Base-by-base conservation (phyloP, 352 stramenopile species). In the Globisporangium viniferum region DNA sequence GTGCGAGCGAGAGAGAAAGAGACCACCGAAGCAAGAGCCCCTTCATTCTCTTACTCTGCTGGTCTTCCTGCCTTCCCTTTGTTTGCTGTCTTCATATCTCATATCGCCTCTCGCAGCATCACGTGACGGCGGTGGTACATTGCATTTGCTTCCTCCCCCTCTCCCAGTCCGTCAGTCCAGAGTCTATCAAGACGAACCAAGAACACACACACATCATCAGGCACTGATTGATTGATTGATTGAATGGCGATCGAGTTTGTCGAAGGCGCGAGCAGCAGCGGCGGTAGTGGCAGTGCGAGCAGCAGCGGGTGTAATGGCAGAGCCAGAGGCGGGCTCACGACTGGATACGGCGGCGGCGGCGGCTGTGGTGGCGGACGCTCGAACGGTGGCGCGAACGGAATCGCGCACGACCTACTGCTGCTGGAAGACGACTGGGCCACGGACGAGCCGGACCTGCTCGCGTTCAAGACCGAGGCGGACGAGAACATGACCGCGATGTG, bases 401-500 rank as follows among this genome's bases (percentile, higher is more conserved):
- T 48, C 20, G 62, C 39, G 36, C 39, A 27, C 36, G 35, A 53
- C 12, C 35, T 55, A 71, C 68, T 8, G 65, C 51, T 12, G 54
- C 57, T 64, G 66, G 71, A 35, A 58, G 74, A 79, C 46, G 72
- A 77, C 62, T 59, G 72, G 24, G 58, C 63, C 0, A 68, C 70
- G 7, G 67, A 64, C 24, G 70, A 79, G 12, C 29, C 62, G 29
- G 66, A 67, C 22, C 48, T 68, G 18, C 22, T 64, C 46, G 39
- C 41, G 31, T 49, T 64, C 67, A 55, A 48, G 12, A 36, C 36
- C 27, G 72, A 75, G 35, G 66, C 57, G 14, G 73, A 77, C 62
- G 75, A 81, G 48, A 70, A 64, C 57, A 72, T 72, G 67, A 46
- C 56, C 33, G 63, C 63, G 22, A 65, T 77, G 39, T 81, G 69